phyloP scores from a whole-genome alignment of 805 yeast species.

The Starmerella bacillaris region DNA sequence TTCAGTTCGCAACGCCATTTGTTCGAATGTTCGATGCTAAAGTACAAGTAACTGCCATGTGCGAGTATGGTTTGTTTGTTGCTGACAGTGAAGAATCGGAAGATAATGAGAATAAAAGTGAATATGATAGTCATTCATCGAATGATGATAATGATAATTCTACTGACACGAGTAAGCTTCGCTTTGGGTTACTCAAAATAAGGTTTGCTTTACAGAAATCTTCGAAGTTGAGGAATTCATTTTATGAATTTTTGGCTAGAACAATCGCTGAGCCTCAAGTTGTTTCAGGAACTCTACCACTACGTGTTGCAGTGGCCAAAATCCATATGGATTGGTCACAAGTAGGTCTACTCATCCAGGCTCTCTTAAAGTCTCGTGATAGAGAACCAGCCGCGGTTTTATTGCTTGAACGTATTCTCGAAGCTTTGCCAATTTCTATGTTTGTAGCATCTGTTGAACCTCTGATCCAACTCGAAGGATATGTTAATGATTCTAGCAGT shows the following conservation, averaged over 20 bases:
- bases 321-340: neutral
- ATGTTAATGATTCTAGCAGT: conserved; percentile 16
- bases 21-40: conserved; percentile 46
- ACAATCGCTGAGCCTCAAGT: conserved; percentile 27
- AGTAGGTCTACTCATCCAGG: conserved; percentile 14
- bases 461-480: conserved; percentile 17
- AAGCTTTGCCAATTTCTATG: conserved; percentile 54
- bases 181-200: conserved; percentile 36
- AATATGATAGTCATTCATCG: conserved; percentile 1
- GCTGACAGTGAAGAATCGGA: conserved; percentile 15
- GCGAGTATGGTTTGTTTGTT: conserved; percentile 1
- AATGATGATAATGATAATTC: conserved; percentile 23
- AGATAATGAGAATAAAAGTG: conserved; percentile 1
- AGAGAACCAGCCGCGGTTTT: conserved; percentile 26
- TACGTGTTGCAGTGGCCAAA: conserved; percentile 32
- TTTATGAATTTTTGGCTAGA: conserved; percentile 40
- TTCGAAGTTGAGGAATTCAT: conserved; percentile 22
- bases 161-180: conserved; percentile 19
- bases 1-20: conserved; percentile 58
- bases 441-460: conserved; percentile 47
- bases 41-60: conserved; percentile 31
- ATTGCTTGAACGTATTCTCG: conserved; percentile 44
- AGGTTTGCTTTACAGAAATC: conserved; percentile 6
- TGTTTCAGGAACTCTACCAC: conserved; percentile 28
- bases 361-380: conserved; percentile 14